A percentile compares a stretch with the other conserved stretches of the same genome.
Conservation (phyloP, 768 basidiomycete genomes). For the Auriscalpium microsporum region DNA sequence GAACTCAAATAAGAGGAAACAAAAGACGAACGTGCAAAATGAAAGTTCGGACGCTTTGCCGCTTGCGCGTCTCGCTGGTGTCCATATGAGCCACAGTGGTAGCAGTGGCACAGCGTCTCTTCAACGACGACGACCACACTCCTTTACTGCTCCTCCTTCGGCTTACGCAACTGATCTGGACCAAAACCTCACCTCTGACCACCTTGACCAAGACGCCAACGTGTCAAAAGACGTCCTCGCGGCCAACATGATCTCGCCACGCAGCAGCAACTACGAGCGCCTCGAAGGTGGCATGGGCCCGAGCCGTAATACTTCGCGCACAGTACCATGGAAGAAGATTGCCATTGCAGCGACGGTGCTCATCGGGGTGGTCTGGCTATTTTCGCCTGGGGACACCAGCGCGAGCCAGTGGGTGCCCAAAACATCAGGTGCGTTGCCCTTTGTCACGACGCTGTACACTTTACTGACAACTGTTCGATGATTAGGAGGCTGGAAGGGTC, state of each 20-base stretch:
- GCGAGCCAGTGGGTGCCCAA: no score
- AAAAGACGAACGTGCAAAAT: no score
- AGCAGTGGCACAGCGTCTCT: neutral
- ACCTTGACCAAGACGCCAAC: slow-evolving; percentile 1
- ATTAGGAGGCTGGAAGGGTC: neutral
- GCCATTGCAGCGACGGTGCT: slow-evolving; percentile 48
- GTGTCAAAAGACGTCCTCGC: neutral
- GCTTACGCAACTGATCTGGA: neutral
- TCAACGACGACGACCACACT: neutral
- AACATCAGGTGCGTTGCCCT: no score
- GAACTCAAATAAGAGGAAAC: no score
- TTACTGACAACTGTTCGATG: no score
- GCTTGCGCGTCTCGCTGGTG: no score
- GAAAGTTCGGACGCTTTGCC: no score
- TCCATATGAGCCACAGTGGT: neutral
- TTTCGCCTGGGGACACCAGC: slow-evolving; percentile 40
- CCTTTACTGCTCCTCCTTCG: neutral
- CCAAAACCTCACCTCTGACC: neutral
- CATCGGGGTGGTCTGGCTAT: slow-evolving; percentile 56
- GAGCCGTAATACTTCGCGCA: slow-evolving; percentile 22
- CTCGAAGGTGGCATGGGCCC: slow-evolving; percentile 57
- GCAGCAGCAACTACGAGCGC: slow-evolving; percentile 45
- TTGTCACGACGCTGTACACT: no score
- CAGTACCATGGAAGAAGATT: slow-evolving; percentile 57
- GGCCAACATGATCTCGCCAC: slow-evolving; percentile 25